Evolutionary conservation across 192 early-diverging fungal genomes (phyloP).

Genomic region (Backusella westeae): DNA sequence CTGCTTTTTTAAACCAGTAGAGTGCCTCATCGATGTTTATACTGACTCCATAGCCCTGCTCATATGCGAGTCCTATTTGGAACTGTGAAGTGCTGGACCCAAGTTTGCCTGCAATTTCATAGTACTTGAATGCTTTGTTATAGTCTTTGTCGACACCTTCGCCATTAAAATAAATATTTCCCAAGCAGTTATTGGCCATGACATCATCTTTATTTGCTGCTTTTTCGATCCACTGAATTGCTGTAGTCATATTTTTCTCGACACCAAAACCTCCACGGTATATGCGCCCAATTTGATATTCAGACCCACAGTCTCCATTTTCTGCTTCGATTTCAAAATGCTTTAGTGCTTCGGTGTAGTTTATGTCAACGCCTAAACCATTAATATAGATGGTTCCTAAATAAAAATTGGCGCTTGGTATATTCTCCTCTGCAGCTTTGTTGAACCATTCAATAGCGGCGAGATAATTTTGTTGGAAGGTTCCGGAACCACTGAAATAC

Average conservation of each 20-base stretch:
- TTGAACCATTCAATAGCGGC: background rate
- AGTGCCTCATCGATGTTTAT: background rate
- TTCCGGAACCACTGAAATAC: constrained; percentile 14
- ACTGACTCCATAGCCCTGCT: background rate
- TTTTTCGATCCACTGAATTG: constrained; percentile 18
- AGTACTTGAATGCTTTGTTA: background rate
- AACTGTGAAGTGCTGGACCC: background rate
- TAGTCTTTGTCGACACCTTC: constrained; percentile 1
- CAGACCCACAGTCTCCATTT: constrained; percentile 2
- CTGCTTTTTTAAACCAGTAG: background rate
- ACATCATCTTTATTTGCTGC: constrained; percentile 13
- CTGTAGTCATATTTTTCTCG: background rate
- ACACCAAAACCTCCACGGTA: constrained; percentile 5
- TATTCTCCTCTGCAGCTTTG: background rate
- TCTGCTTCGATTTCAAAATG: constrained; percentile 10
- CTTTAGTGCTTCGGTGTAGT: constrained; percentile 16
- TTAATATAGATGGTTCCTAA: background rate
- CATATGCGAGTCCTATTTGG: background rate
- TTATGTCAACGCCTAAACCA: background rate
- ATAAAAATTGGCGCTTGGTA: background rate
- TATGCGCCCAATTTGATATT: constrained; percentile 14
- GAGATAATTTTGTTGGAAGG: background rate
- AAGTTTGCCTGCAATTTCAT: background rate
- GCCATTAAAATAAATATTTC: background rate
- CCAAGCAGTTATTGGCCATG: constrained; percentile 5